These are phyloP conservation scores for Yarrowia divulgata DNA, from an alignment of 805 yeast species.

Conservation along the genomic window DNA sequence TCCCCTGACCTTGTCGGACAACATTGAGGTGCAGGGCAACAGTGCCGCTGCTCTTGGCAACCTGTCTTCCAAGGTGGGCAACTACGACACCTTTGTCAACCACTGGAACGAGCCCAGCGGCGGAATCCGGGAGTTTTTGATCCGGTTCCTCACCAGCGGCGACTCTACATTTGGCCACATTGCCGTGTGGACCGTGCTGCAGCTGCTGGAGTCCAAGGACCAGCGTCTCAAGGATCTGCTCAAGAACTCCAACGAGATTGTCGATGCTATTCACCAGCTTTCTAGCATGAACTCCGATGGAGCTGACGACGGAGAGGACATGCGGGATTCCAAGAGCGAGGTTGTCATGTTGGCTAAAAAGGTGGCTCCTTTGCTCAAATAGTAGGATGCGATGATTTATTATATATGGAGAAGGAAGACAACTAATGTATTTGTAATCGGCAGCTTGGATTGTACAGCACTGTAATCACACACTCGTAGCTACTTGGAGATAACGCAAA, in stretches of 20 bases:
- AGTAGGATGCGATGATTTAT: slow-evolving; percentile 37
- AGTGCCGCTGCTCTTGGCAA: slow-evolving; percentile 98
- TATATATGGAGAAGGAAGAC: slow-evolving; percentile 38
- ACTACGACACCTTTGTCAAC: slow-evolving; percentile 77
- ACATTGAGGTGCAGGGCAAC: slow-evolving; percentile 96
- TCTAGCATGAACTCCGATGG: slow-evolving; percentile 44
- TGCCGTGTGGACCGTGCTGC: slow-evolving; percentile 95
- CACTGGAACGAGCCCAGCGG: slow-evolving; percentile 82
- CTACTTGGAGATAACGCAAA: slow-evolving; percentile 6
- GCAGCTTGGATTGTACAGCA: neutral
- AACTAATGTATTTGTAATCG: slow-evolving; percentile 38
- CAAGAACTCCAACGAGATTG: slow-evolving; percentile 49
- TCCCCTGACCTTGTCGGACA: slow-evolving; percentile 85
- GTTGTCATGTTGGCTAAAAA: slow-evolving; percentile 40
- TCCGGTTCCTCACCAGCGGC: slow-evolving; percentile 77
- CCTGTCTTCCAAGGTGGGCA: slow-evolving; percentile 86
- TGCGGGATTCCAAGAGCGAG: slow-evolving; percentile 38
- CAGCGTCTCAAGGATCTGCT: slow-evolving; percentile 56
- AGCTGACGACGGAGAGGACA: slow-evolving; percentile 35
- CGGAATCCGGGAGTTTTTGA: slow-evolving; percentile 84
- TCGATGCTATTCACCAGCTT: slow-evolving; percentile 49
- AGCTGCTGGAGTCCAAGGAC: slow-evolving; percentile 87
- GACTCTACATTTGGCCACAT: slow-evolving; percentile 97
- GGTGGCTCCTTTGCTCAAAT: slow-evolving; percentile 40
- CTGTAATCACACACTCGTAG: too few species aligned